Evolutionary conservation across 2,329 filamentous ascomycete species (phyloP), one percentile per base, ranked within the genome.

Genomic region (Fusarium fujikuroi): DNA sequence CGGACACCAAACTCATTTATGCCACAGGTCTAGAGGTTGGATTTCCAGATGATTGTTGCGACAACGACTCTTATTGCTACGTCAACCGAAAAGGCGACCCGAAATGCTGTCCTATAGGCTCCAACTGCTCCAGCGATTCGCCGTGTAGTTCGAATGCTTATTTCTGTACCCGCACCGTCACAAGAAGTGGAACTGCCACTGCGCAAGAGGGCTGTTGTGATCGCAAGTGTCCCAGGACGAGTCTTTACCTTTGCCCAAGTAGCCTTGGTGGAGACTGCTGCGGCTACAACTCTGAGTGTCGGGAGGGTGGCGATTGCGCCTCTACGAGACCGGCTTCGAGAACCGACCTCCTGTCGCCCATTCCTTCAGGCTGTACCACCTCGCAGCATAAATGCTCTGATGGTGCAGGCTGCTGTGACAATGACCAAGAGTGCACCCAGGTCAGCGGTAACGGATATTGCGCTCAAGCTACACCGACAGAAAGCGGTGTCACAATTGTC

Each of bases 211-310:
- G 81, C 25, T 86, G 85, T 73, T 84, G 84, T 73, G 69, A 76
- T 37, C 83, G 85, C 3, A 67, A 70, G 3, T 87, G 86, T 58
- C 82, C 82, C 16, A 74, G 68, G 49, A 82, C 83, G 30, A 84
- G 82, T 72, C 76, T 81, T 53, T 89, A 85, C 72, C 81, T 81
- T 30, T 90, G 88, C 73, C 79, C 85, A 23, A 39, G 65, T 14
- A 74, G 63, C 4, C 81, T 86, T 34, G 86, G 87, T 63, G 84
- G 84, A 23, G 82, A 83, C 56, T 90, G 88, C 79, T 90, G 88
- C 73, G 60, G 75, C 14, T 87, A 83, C 71, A 85, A 83, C 44
- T 79, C 78, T 23, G 77, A 81, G 16, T 90, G 88, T 76, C 79
- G 76, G 21, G 75, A 79, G 5, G 77, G 74, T 44, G 74, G 80